phyloP scores from a whole-genome alignment of 495 filamentous ascomycete species.

The Clohesyomyces aquaticus region DNA sequence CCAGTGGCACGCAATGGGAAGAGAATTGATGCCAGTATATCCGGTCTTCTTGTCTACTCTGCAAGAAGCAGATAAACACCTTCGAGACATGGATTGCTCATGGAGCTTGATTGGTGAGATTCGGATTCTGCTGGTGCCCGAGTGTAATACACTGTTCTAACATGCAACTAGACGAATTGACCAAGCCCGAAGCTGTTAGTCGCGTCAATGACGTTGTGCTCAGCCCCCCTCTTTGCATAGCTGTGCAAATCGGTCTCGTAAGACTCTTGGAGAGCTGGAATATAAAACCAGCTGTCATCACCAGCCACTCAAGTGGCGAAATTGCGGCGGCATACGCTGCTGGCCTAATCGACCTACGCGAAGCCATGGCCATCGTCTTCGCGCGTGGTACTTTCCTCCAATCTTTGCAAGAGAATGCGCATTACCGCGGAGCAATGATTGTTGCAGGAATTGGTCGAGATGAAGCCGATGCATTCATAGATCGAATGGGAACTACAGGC shows the following conservation, averaged over 20 bases:
- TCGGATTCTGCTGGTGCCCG: not conserved
- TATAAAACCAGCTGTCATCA: not conserved
- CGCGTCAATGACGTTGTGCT: not conserved
- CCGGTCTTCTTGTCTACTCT: conserved; percentile 35
- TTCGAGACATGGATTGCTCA: not conserved
- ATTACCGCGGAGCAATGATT: not conserved
- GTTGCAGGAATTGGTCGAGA: not conserved
- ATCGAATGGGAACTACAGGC: not conserved
- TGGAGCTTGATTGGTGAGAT: conserved; percentile 31
- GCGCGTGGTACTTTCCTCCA: not conserved
- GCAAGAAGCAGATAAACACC: not conserved
- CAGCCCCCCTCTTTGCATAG: conserved; percentile 17
- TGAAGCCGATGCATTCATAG: not conserved
- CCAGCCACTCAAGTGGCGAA: conserved; percentile 26
- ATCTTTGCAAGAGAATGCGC: not conserved
- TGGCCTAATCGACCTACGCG: not conserved
- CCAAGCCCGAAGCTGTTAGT: not conserved
- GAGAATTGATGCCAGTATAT: conserved; percentile 29
- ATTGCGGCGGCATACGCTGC: conserved; percentile 20
- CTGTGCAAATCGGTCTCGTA: conserved; percentile 18
- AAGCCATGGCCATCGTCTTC: conserved; percentile 12
- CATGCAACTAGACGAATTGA: not conserved
- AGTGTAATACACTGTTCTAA: not conserved
- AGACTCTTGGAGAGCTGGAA: not conserved
- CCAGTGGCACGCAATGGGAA: conserved; percentile 47